Base-by-base conservation (phyloP, 2,329 filamentous ascomycete species). In the Pseudogymnoascus sp. region DNA sequence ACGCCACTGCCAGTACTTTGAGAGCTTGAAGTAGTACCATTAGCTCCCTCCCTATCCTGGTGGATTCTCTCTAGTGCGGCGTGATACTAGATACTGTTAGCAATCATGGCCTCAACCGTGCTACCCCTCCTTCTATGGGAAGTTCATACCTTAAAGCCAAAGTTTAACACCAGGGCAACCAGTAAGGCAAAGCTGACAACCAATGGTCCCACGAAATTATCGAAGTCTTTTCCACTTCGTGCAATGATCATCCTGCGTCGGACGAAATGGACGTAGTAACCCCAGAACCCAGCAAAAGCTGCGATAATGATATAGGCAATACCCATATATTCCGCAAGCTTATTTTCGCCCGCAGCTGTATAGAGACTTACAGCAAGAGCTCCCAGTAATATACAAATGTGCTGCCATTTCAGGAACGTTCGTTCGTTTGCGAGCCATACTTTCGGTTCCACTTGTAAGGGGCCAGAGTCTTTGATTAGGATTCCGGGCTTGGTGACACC, bases 341-440 rank as follows among this genome's bases (percentile, higher is more conserved):
- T 79, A 74, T 95, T 91, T 68, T 87, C 79, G 6, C 90, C 90
- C 0, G 92, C 92, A 0, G 93, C 91, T 69, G 96, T 93, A 77
- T 93, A 97, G 29, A 99, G 78, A 21, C 88, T 90, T 11, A 99
- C 78, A 0, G 91, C 90, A 31, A 99, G 77, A 21, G 88, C 87
- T 38, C 92, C 92, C 23, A 99, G 85, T 12, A 99, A 81, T 59
- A 99, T 85, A 65, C 86, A 88, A 70, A 99, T 92, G 74, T 97
- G 92, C 78, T 97, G 91, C 94, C 94, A 99, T 76, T 97, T 97
- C 75, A 99, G 88, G 73, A 97, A 99, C 0, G 94, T 99, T 65
- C 94, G 88, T 77, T 99, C 93, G 75, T 99, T 99, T 62, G 94
- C 94, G 63, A 99, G 87, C 93, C 94, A 99, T 31, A 99, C 93